Conservation (phyloP, 805 yeast species). For the Barnettozyma sp. region DNA sequence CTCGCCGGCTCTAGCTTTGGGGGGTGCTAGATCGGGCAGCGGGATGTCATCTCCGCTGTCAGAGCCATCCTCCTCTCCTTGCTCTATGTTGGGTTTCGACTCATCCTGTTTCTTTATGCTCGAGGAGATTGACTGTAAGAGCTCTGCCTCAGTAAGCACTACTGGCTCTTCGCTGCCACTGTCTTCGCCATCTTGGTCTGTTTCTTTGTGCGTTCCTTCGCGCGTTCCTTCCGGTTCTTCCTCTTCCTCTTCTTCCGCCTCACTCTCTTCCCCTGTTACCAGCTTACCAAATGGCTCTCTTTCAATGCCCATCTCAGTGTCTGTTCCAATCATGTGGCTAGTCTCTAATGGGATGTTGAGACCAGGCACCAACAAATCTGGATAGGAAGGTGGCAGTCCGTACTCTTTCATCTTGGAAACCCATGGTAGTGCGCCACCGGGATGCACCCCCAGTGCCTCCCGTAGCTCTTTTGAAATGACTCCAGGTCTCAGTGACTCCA, state of each 20-base stretch:
- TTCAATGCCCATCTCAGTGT: slow-evolving; percentile 13
- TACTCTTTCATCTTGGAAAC: slow-evolving; percentile 52
- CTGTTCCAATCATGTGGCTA: slow-evolving; percentile 23
- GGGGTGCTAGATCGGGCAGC: slow-evolving; percentile 12
- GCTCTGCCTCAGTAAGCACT: slow-evolving; percentile 12
- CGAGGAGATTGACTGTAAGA: background rate
- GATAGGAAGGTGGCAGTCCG: slow-evolving; percentile 66
- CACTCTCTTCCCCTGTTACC: slow-evolving; percentile 24
- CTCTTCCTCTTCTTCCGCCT: slow-evolving; percentile 17
- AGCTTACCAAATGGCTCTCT: slow-evolving; percentile 27
- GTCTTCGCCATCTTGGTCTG: slow-evolving; percentile 1
- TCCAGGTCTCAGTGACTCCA: slow-evolving; percentile 50
- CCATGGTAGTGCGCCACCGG: slow-evolving; percentile 62
- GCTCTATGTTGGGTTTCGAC: slow-evolving; percentile 8
- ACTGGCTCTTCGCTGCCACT: slow-evolving; percentile 15
- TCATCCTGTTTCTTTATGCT: no score
- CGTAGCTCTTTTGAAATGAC: slow-evolving; percentile 52
- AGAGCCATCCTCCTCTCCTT: slow-evolving; percentile 13
- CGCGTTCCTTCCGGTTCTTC: slow-evolving; percentile 15
- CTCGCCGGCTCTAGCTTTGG: slow-evolving; percentile 9
- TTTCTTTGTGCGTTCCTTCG: no score
- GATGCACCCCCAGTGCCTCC: slow-evolving; percentile 61
- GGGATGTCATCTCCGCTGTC: slow-evolving; percentile 23
- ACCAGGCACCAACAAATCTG: slow-evolving; percentile 53
- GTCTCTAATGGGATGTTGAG: slow-evolving; percentile 36